Conservation (phyloP, 139 green algal species). For the Zygnema circumcarinatum region DNA sequence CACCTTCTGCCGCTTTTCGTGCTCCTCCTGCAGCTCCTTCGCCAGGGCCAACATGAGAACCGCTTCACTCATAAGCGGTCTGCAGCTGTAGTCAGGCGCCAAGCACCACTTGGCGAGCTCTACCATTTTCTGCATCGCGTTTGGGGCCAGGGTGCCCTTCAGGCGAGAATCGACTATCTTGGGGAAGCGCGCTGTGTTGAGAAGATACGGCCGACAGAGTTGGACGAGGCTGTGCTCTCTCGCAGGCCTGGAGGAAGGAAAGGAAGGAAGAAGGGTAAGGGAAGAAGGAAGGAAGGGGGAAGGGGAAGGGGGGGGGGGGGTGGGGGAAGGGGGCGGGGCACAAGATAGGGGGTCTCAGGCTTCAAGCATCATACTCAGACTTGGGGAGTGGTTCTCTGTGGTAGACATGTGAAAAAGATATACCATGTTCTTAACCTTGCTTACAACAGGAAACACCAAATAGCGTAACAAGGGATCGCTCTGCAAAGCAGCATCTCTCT, state of each 20-base stretch:
- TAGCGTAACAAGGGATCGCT: no score
- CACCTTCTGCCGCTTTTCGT: no score
- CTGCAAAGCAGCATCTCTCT: no score
- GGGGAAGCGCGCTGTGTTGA: neutral
- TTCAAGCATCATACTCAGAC: no score
- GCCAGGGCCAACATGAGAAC: neutral
- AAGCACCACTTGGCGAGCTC: conserved; percentile 18
- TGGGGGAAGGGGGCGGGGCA: no score
- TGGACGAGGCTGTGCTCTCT: conserved; percentile 26
- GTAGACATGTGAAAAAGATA: no score
- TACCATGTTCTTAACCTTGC: no score
- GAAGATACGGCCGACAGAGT: neutral
- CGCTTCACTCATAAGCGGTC: conserved; percentile 36
- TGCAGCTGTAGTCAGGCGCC: neutral
- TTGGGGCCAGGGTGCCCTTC: neutral
- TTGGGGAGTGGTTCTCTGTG: no score
- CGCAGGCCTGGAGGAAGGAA: neutral
- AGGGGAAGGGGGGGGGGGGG: no score
- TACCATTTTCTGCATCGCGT: neutral
- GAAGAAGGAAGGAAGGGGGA: no score
- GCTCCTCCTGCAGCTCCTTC: neutral
- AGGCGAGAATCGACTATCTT: conserved; percentile 34
- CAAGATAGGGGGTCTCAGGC: no score
- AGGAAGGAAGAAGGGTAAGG: neutral
- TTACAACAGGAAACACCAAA: no score